Evolutionary conservation across 768 basidiomycete species (phyloP).

Genomic region (Amanita muscaria): DNA sequence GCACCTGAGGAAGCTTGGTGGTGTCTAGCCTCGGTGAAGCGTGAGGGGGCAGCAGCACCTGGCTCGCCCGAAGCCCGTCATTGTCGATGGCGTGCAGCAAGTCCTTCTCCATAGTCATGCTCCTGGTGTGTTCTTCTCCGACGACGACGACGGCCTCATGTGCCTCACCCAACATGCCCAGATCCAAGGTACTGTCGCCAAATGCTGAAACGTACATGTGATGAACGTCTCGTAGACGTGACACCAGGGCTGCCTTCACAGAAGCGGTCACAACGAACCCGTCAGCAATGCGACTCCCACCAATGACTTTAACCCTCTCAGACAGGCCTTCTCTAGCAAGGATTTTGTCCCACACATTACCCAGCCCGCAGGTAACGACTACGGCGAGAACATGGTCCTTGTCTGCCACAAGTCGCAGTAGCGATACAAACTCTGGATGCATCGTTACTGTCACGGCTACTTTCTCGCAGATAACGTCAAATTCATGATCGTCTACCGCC

Average conservation of each 20-base stretch:
- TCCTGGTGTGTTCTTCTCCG: conserved; percentile 15
- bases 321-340: conserved; percentile 13
- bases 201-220: conserved; percentile 15
- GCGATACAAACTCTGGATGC: conserved; percentile 12
- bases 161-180: conserved; percentile 18
- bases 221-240: conserved; percentile 13
- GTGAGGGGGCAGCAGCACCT: conserved; percentile 14
- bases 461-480: conserved; percentile 13
- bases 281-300: conserved; percentile 14
- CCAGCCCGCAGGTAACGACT: conserved; percentile 15
- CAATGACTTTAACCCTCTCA: conserved; percentile 15
- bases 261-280: conserved; percentile 14
- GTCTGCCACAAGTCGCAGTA: conserved; percentile 10
- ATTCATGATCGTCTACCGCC: conserved; percentile 10
- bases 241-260: conserved; percentile 13
- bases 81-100: conserved; percentile 14
- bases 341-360: conserved; percentile 14
- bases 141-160: conserved; percentile 16
- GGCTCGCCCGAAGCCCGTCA: conserved; percentile 12
- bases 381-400: conserved; percentile 9
- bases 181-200: conserved; percentile 17
- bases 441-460: conserved; percentile 13
- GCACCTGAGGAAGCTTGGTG: conserved; percentile 12
- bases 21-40: conserved; percentile 14
- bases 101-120: conserved; percentile 15